These are phyloP conservation scores for Xylariaceae sp. DNA, from an alignment of 2,329 filamentous ascomycete species.

Conservation along the genomic window DNA sequence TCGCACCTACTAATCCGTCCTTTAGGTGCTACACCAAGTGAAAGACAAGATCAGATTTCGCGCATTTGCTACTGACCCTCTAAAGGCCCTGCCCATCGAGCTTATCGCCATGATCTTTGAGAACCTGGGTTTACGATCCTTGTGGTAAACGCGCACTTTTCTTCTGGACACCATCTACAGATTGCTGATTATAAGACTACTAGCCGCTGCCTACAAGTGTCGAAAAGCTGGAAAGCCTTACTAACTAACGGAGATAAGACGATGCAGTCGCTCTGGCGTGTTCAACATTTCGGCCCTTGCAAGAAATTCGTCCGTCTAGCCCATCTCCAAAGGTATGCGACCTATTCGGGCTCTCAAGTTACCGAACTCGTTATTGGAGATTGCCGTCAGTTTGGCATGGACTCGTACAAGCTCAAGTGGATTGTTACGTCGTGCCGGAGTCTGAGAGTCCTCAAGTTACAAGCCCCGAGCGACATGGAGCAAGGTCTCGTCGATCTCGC, in stretches of 20 bases:
- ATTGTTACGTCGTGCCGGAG: constrained; percentile 7
- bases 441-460: constrained; percentile 33
- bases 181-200: constrained; percentile 5
- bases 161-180: background rate
- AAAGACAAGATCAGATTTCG: constrained; percentile 28
- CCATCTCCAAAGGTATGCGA: constrained; percentile 14
- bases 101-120: constrained; percentile 37
- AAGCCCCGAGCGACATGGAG: background rate
- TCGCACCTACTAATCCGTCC: background rate
- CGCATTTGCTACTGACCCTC: constrained; percentile 32
- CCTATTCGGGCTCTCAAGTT: constrained; percentile 14
- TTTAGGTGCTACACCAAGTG: constrained; percentile 29
- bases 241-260: constrained; percentile 25
- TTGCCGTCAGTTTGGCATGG: constrained; percentile 24
- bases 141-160: constrained; percentile 30
- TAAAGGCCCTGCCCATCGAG: constrained; percentile 36
- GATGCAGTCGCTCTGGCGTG: constrained; percentile 33
- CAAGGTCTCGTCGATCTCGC: background rate
- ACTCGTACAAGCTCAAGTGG: constrained; percentile 9
- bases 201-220: constrained; percentile 38
- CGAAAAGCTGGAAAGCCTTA: constrained; percentile 35
- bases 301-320: background rate
- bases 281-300: constrained; percentile 27
- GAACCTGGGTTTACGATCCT: constrained; percentile 30
- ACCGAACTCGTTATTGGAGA: constrained; percentile 30